These are phyloP conservation scores for Cryptosporidium muris DNA, from an alignment of 169 alveolate species.

Conservation along the genomic window DNA sequence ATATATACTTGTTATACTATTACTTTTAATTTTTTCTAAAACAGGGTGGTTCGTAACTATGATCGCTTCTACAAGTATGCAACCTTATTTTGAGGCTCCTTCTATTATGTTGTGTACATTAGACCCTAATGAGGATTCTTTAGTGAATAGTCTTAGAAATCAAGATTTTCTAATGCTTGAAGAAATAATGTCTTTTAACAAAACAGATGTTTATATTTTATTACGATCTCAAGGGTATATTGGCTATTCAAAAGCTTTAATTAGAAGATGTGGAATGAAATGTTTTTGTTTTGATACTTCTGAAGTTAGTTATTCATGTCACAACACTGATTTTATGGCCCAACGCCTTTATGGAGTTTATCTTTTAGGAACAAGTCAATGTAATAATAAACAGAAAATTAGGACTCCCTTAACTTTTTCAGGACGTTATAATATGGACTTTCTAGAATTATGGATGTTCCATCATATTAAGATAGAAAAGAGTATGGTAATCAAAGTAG, in stretches of 20 bases:
- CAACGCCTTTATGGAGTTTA: constrained; percentile 28
- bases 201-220: constrained; percentile 8
- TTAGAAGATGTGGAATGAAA: constrained; percentile 35
- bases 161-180: background rate
- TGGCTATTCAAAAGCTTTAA: constrained; percentile 41
- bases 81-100: constrained; percentile 70
- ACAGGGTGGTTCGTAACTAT: constrained; percentile 69
- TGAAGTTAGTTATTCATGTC: constrained; percentile 5
- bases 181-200: background rate
- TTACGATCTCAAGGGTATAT: constrained; percentile 47
- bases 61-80: constrained; percentile 66
- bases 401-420: constrained; percentile 24
- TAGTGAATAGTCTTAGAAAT: background rate
- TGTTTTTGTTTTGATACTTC: constrained; percentile 62
- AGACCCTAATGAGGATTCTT: background rate
- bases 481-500: constrained; percentile 35
- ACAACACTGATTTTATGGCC: background rate
- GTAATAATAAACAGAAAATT: background rate
- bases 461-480: constrained; percentile 22
- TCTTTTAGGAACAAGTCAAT: constrained; percentile 34
- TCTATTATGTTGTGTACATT: constrained; percentile 50
- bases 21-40: constrained; percentile 51
- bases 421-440: constrained; percentile 50
- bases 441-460: constrained; percentile 63
- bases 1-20: constrained; percentile 17